These are phyloP conservation scores for Thuidium tamariscinum DNA, from an alignment of 225 moss, liverwort and hornwort species.

Conservation along the genomic window DNA sequence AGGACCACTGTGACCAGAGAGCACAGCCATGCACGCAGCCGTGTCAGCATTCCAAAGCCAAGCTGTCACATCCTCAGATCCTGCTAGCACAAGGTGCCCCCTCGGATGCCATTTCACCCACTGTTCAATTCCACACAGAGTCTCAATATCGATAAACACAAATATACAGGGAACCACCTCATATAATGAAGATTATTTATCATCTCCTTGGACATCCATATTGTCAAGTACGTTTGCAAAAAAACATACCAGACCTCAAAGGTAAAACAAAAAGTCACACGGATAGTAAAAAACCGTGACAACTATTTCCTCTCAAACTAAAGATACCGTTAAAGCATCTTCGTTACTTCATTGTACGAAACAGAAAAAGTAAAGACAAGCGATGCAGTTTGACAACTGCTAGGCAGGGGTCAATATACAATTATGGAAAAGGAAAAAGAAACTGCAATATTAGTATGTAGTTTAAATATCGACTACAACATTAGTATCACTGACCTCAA, in stretches of 20 bases:
- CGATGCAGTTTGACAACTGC: background rate
- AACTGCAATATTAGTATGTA: background rate
- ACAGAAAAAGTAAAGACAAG: background rate
- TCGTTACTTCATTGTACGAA: background rate
- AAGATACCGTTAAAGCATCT: background rate
- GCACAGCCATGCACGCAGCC: conserved; percentile 68
- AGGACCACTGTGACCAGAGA: conserved; percentile 78
- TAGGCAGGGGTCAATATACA: background rate
- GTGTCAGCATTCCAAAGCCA: conserved; percentile 98
- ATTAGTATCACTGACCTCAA: conserved; percentile 52
- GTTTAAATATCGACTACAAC: background rate
- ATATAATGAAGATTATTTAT: background rate
- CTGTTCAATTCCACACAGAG: conserved; percentile 27
- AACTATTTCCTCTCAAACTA: background rate
- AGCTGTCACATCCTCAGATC: conserved; percentile 84
- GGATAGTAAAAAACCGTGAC: background rate
- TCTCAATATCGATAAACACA: background rate
- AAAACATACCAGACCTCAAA: background rate
- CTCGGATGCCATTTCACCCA: conserved; percentile 98
- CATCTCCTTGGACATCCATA: background rate
- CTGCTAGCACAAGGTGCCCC: conserved; percentile 82
- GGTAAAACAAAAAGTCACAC: background rate
- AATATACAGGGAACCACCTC: background rate
- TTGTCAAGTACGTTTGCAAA: background rate
- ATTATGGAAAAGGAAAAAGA: background rate